Conservation (phyloP, 202 grass and related monocot species). For the Miscanthus sacchariflorus region DNA sequence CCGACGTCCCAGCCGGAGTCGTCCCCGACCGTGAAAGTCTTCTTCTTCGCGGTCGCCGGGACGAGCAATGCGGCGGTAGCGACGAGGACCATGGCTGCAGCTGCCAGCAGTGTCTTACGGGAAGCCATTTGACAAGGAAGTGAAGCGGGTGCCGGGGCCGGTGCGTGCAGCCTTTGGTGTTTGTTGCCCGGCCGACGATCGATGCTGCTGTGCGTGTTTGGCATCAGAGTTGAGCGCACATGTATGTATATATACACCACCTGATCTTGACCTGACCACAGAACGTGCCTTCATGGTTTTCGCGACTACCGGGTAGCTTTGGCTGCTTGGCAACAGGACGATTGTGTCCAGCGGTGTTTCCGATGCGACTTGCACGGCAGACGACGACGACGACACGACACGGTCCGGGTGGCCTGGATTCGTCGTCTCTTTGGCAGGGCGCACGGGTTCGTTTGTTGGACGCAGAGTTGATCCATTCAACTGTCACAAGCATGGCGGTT, state of each 20-base stretch:
- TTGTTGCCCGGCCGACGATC: not conserved
- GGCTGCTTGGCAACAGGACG: not conserved
- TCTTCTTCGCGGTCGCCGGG: not conserved
- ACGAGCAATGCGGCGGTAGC: conserved; percentile 3
- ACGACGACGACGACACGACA: not conserved
- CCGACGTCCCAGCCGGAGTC: conserved; percentile 40
- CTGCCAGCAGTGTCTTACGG: not conserved
- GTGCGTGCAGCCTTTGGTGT: too few relatives aligned
- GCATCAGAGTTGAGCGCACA: not conserved
- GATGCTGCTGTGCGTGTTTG: not conserved
- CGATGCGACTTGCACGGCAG: not conserved
- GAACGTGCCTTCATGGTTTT: too few relatives aligned
- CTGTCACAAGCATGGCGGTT: not conserved
- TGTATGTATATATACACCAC: too few relatives aligned
- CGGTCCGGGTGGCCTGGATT: too few relatives aligned
- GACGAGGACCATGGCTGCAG: not conserved
- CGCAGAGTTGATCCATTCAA: not conserved
- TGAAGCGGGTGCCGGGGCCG: too few relatives aligned
- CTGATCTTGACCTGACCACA: too few relatives aligned
- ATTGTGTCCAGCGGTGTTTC: not conserved
- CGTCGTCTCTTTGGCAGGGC: not conserved
- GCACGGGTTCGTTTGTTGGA: not conserved
- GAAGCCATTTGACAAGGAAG: conserved; percentile 6
- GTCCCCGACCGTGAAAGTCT: conserved; percentile 37
- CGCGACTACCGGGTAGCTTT: not conserved